phyloP scores from a whole-genome alignment of 495 filamentous ascomycete genomes.

The Penicillium ucsense region DNA sequence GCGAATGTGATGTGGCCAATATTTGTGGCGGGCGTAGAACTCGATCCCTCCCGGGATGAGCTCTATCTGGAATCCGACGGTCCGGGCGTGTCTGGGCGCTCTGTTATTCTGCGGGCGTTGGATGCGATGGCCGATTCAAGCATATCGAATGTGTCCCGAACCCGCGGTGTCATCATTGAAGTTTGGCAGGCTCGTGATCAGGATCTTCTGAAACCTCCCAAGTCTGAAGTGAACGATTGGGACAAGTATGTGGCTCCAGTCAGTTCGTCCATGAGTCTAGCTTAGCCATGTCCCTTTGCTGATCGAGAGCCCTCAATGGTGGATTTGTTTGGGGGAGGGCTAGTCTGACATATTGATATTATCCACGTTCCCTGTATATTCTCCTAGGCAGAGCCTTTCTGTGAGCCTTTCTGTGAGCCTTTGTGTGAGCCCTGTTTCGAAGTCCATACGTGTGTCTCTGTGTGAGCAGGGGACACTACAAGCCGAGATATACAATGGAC shows the following conservation, averaged over 20 bases:
- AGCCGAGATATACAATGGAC: too few relatives aligned
- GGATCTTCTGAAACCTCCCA: conserved; percentile 22
- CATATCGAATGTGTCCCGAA: conserved; percentile 33
- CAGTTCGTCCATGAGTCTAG: conserved; percentile 33
- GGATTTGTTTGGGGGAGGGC: too few relatives aligned
- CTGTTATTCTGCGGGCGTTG: conserved; percentile 30
- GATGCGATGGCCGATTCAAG: conserved; percentile 32
- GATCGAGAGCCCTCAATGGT: background rate
- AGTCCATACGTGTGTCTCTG: too few relatives aligned
- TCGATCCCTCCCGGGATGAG: conserved; percentile 32
- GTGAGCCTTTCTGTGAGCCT: too few relatives aligned
- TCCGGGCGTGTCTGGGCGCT: conserved; percentile 20
- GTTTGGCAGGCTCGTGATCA: conserved; percentile 35
- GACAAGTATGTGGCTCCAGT: conserved; percentile 34
- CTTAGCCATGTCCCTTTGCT: conserved; percentile 13
- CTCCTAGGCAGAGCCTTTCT: too few relatives aligned
- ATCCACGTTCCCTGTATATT: too few relatives aligned
- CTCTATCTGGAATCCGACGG: conserved; percentile 17
- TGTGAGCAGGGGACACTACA: too few relatives aligned
- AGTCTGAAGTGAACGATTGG: conserved; percentile 28
- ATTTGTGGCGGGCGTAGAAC: conserved; percentile 36
- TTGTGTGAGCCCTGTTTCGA: too few relatives aligned
- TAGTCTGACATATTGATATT: too few relatives aligned
- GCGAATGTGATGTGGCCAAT: conserved; percentile 35
- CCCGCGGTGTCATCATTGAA: conserved; percentile 31